Base-by-base conservation (phyloP, 176 grass and related monocot species). In the Dendrocalamus sinicus region DNA sequence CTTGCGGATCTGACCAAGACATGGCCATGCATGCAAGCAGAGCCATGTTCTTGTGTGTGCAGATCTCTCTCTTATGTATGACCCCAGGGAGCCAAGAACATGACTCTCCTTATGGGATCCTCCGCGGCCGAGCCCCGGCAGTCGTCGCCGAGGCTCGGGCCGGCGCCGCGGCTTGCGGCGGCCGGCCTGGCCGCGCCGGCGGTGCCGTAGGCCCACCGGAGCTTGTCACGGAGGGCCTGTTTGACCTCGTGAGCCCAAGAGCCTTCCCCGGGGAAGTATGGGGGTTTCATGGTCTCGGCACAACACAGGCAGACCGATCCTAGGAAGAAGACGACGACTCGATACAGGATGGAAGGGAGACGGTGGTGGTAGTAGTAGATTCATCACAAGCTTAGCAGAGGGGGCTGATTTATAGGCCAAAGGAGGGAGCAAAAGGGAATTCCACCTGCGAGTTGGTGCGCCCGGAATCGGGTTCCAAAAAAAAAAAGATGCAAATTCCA, bases 21-120 rank as follows among this genome's bases (percentile, higher is more conserved):
- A 85, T 30, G 76, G 76, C 81, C 57, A 47, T 3, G 26, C 76
- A 15, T 43, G 35, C 46, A 37, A 75, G 16, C 72, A 55, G 14
- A 32, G 73, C 74, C 86, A 90, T 86, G 72, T 51, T 77, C 66
- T 72, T 41, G 44, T 45, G 44, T 45, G 7, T 8, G n/a, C 80
- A 77, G 73, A 78, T 57, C 78, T 67, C 53, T 48, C 30, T 83
- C 88, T 89, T 92, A 97, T 40, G 95, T 97, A 76, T 97, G 95
- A 50, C 95, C 89, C 95, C 92, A 97, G 75, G 92, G 95, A 66
- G 92, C 95, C 90, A 97, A 92, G 92, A 97, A 97, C 86, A 97
- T 94, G 73, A 97, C 90, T 92, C 95, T 94, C 84, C 95, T 85
- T 67, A 97, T 97, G 35, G 95, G 95, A 69, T 97, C 95, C 72